phyloP scores from a whole-genome alignment of 1,139 yeast species.

The Scheffersomyces lignicola region DNA sequence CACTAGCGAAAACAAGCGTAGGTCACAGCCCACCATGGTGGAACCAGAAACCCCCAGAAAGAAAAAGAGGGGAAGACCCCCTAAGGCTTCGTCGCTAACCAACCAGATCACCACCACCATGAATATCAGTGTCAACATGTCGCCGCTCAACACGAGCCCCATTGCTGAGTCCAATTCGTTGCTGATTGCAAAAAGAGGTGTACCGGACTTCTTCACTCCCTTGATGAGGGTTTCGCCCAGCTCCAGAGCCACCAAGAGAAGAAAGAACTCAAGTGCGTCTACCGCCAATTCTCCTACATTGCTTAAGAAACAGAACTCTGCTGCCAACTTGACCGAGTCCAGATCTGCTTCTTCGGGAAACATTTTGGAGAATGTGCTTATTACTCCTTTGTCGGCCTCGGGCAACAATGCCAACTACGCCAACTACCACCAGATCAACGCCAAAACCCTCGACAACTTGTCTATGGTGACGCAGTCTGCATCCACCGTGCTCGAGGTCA shows the following conservation, averaged over 20 bases:
- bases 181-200: constrained; percentile 42
- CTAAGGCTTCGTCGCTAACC: constrained; percentile 43
- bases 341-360: constrained; percentile 9
- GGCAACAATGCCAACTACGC: constrained; percentile 17
- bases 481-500: not conserved
- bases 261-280: constrained; percentile 11
- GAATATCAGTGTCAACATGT: constrained; percentile 44
- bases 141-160: constrained; percentile 30
- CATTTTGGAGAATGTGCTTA: constrained; percentile 16
- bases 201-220: constrained; percentile 49
- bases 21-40: too few species aligned
- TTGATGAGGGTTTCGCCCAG: constrained; percentile 47
- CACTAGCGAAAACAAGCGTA: too few species aligned
- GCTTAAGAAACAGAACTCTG: constrained; percentile 13
- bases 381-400: constrained; percentile 23
- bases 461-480: constrained; percentile 16
- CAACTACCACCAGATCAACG: constrained; percentile 26
- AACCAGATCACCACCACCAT: constrained; percentile 43
- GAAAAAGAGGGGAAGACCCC: constrained; percentile 50
- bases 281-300: constrained; percentile 11
- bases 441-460: constrained; percentile 39
- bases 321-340: constrained; percentile 3
- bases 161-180: constrained; percentile 39
- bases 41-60: constrained; percentile 26
- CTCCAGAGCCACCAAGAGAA: constrained; percentile 17